These are phyloP conservation scores for Fusarium pseudoanthophilum DNA, from an alignment of 2,329 filamentous ascomycete genomes.

Conservation along the genomic window DNA sequence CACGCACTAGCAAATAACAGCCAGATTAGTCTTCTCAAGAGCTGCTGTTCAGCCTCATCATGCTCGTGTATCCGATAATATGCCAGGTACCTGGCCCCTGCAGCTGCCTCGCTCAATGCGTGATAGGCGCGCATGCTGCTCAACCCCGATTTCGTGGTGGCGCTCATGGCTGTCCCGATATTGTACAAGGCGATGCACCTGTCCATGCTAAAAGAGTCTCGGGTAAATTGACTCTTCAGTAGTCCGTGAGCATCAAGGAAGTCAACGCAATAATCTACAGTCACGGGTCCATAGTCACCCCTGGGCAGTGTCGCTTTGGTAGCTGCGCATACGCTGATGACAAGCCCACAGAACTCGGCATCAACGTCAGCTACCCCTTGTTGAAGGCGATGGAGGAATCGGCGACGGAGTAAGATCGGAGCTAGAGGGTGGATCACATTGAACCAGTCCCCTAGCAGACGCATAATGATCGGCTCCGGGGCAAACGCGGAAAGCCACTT, in stretches of 20 bases:
- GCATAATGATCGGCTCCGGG: slow-evolving; percentile 16
- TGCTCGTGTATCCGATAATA: slow-evolving; percentile 42
- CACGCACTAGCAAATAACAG: slow-evolving; percentile 47
- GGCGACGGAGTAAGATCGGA: slow-evolving; percentile 48
- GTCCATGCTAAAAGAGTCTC: slow-evolving; percentile 45
- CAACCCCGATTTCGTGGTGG: slow-evolving; percentile 13
- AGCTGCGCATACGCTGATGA: slow-evolving; percentile 50
- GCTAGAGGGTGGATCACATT: slow-evolving; percentile 50
- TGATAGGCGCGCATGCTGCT: slow-evolving; percentile 38
- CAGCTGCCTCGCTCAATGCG: slow-evolving; percentile 41
- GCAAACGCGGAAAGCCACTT: slow-evolving; percentile 36
- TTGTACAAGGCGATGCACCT: slow-evolving; percentile 53
- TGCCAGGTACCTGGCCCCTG: slow-evolving; percentile 46
- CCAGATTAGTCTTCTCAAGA: slow-evolving; percentile 50
- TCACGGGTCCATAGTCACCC: slow-evolving; percentile 42
- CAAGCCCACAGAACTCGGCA: slow-evolving; percentile 47
- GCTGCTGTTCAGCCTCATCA: slow-evolving; percentile 44
- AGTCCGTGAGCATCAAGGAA: slow-evolving; percentile 46
- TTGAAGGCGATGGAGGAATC: slow-evolving; percentile 44
- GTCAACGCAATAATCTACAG: slow-evolving; percentile 43
- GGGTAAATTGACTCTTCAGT: slow-evolving; percentile 28
- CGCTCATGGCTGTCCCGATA: slow-evolving; percentile 42
- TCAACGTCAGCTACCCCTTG: slow-evolving; percentile 42
- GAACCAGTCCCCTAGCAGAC: slow-evolving; percentile 50
- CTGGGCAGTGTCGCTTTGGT: slow-evolving; percentile 48